Conservation (phyloP, 257 asterid species). For the Solanum sejunctum region DNA sequence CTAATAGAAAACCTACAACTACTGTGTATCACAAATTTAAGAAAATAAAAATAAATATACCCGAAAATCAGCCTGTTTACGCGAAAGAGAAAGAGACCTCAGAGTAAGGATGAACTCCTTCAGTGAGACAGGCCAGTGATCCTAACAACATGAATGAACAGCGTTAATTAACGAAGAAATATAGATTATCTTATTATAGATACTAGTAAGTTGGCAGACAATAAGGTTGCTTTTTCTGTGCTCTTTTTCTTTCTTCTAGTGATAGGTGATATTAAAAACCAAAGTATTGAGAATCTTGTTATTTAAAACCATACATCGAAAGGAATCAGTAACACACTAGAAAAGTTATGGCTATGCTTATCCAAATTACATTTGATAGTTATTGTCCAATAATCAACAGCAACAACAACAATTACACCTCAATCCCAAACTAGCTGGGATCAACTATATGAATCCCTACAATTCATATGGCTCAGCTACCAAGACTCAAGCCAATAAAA, state of each 20-base stretch:
- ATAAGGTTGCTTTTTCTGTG: background rate
- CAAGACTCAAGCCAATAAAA: background rate
- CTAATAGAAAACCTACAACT: background rate
- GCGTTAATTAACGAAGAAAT: background rate
- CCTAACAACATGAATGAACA: conserved; percentile 26
- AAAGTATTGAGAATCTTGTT: background rate
- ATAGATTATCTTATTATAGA: background rate
- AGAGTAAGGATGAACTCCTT: conserved; percentile 45
- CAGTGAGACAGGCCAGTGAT: conserved; percentile 83
- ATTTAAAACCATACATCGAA: background rate
- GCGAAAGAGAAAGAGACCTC: conserved; percentile 60
- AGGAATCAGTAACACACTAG: background rate
- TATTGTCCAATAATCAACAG: background rate
- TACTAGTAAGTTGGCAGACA: background rate
- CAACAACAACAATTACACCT: background rate
- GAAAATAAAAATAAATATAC: background rate
- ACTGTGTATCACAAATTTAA: background rate
- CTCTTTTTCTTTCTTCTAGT: background rate
- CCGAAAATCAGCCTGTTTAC: conserved; percentile 49
- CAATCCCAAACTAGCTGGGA: background rate
- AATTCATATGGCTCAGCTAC: background rate
- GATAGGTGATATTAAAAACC: background rate
- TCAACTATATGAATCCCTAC: background rate
- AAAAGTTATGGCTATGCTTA: background rate
- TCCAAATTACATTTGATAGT: background rate